Conservation (phyloP, 163 green algal genomes). For the Trebouxiophyceae sp. region DNA sequence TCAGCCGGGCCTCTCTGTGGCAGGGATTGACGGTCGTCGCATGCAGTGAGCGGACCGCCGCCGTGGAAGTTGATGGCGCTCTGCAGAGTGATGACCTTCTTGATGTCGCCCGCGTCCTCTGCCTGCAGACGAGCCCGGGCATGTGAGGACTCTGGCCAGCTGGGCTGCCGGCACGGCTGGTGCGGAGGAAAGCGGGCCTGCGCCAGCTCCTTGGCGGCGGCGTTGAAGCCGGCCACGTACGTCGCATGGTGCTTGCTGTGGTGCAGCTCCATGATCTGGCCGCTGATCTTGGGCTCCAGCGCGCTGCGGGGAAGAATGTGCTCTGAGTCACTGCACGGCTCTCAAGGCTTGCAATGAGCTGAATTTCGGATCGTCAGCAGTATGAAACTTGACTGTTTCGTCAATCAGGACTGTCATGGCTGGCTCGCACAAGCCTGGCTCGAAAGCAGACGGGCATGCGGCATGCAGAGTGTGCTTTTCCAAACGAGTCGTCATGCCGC, state of each 20-base stretch:
- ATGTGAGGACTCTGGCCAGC: too few relatives aligned
- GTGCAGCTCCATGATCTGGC: conserved; percentile 96
- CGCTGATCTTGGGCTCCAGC: conserved; percentile 84
- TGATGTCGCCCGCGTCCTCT: conserved; percentile 59
- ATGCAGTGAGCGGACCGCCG: too few relatives aligned
- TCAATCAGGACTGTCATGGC: too few relatives aligned
- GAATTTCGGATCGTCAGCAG: too few relatives aligned
- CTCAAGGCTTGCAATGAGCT: too few relatives aligned
- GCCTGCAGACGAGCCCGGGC: too few relatives aligned
- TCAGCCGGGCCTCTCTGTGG: too few relatives aligned
- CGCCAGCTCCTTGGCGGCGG: conserved; percentile 69
- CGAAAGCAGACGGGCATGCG: not conserved
- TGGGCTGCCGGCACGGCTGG: not conserved
- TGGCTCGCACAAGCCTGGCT: not conserved
- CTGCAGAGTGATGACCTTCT: conserved; percentile 77
- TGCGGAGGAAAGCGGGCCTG: conserved; percentile 27
- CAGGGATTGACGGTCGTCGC: too few relatives aligned
- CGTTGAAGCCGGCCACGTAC: conserved; percentile 90
- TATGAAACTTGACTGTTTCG: too few relatives aligned
- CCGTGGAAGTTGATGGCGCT: conserved; percentile 95
- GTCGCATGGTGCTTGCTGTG: conserved; percentile 92
- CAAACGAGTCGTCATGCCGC: not conserved
- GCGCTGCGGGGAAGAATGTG: conserved; percentile 32
- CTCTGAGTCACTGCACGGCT: too few relatives aligned
- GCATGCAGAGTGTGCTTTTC: not conserved